Base-by-base conservation (phyloP, 768 basidiomycete genomes). In the Auriscalpium vulgare region DNA sequence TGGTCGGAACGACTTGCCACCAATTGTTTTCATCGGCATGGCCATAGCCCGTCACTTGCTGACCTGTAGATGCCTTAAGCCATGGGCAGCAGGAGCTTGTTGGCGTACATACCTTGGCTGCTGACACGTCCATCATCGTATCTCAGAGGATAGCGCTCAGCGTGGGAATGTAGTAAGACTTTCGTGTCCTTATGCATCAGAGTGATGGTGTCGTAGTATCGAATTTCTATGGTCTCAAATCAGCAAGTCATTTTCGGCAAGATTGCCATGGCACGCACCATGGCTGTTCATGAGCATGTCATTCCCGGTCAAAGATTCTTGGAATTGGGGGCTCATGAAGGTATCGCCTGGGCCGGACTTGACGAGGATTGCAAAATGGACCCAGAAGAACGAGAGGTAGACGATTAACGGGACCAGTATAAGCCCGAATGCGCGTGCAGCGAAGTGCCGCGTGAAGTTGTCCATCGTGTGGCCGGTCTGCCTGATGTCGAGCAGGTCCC, bases 321-420 rank as follows among this genome's bases (percentile, higher is more conserved):
- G 97, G 83, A 99, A 99, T 5, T 85, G 86, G 7, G 97, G 95
- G 67, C 89, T 93, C 97, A 98, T 98, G 75, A 98, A 99, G 40
- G 79, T 77, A 66, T 98, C 97, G 6, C 97, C 97, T 36, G 94
- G 81, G 23, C 97, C 97, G 10, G 94, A 94, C 61, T 85, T 79
- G 8, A 76, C 88, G 61, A 98, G 83, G 59, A 98, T 78, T 29
- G 86, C 76, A 66, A 99, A 95, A 70, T 99, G 97, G 23, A 97
- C 72, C 72, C 88, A 99, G 79, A 99, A 99, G 79, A 95, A 92
- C 14, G 87, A 86, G 3, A 98, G 81, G 69, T 99, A 99, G 50
- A 98, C 78, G 55, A 90, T 71, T 63, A 94, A 81, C 4, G 97
- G 97, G n/a, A 95, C 74, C 13, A 87, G 62, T 58, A 99, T 97